A percentile compares a stretch with the other conserved stretches of the same genome.
Conservation (phyloP, 129 eudicot species). For the Rutidosis leptorrhynchoides region DNA sequence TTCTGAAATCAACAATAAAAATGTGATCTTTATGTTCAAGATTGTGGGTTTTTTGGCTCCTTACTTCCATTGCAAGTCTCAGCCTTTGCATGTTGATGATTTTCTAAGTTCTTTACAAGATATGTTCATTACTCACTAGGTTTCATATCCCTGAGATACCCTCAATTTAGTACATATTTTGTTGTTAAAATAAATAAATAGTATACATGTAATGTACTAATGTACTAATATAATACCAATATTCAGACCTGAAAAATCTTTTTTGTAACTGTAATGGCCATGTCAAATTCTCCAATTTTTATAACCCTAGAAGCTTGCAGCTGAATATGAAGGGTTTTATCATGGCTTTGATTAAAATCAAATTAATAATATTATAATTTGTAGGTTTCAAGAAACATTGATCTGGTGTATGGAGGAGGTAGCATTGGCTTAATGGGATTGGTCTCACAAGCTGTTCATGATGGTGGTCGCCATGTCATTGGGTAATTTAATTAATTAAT, state of each 20-base stretch:
- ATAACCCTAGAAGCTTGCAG: neutral
- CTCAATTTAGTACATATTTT: conserved; percentile 1
- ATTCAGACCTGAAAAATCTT: neutral
- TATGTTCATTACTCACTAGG: conserved; percentile 3
- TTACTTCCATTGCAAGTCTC: neutral
- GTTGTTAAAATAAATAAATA: conserved; percentile 12
- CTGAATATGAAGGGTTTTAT: neutral
- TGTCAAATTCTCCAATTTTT: neutral
- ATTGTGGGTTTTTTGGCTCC: conserved; percentile 17
- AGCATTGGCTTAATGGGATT: conserved; percentile 99
- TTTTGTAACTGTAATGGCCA: neutral
- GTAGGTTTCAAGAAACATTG: conserved; percentile 96
- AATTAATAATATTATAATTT: conserved; percentile 16
- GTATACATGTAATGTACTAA: conserved; percentile 18
- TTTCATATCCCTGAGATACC: neutral
- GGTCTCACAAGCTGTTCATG: conserved; percentile 97
- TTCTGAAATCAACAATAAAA: conserved; percentile 5
- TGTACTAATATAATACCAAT: conserved; percentile 5
- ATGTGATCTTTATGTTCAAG: neutral
- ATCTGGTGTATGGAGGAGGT: conserved; percentile 98
- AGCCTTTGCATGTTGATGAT: conserved; percentile 27
- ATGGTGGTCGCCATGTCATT: conserved; percentile 97
- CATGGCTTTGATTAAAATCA: neutral
- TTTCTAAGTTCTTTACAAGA: neutral
- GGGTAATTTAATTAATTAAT: too few species aligned